Evolutionary conservation across 139 green algal genomes (phyloP).

Genomic region (Volvox africanus): DNA sequence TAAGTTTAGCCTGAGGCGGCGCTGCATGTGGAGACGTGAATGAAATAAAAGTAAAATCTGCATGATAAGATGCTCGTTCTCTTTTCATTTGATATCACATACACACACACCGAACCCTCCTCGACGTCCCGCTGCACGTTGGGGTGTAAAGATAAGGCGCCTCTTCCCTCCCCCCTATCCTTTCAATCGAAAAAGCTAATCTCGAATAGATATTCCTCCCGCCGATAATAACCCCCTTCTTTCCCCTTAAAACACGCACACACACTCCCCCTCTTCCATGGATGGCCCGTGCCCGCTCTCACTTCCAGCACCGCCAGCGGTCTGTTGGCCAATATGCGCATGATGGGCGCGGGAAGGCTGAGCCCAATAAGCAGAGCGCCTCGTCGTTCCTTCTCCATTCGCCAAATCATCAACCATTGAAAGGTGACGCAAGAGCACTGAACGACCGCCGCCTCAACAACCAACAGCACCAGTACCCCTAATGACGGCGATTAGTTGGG

Average conservation of each 20-base stretch:
- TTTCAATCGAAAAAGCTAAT: too few species aligned
- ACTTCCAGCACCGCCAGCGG: conserved; percentile 24
- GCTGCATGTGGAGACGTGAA: too few species aligned
- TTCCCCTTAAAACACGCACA: neutral
- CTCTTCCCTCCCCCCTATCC: too few species aligned
- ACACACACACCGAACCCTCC: too few species aligned
- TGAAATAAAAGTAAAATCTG: too few species aligned
- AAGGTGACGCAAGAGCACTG: conserved; percentile 2
- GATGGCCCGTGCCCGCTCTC: neutral
- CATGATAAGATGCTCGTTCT: too few species aligned
- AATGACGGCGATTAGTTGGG: neutral
- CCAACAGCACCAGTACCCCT: conserved; percentile 43
- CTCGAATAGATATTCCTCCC: too few species aligned
- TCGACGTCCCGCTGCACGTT: too few species aligned
- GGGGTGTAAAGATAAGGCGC: too few species aligned
- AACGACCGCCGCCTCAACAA: conserved; percentile 38
- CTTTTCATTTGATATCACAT: too few species aligned
- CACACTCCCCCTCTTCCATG: neutral
- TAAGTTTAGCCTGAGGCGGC: too few species aligned
- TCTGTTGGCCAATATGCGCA: conserved; percentile 22
- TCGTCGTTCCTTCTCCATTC: conserved; percentile 11
- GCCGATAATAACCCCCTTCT: too few species aligned
- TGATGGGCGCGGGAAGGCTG: conserved; percentile 44
- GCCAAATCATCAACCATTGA: conserved; percentile 13
- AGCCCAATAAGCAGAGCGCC: conserved; percentile 10